These are phyloP conservation scores for Backusella morwellensis DNA, from an alignment of 192 early-diverging fungal species.

Conservation along the genomic window DNA sequence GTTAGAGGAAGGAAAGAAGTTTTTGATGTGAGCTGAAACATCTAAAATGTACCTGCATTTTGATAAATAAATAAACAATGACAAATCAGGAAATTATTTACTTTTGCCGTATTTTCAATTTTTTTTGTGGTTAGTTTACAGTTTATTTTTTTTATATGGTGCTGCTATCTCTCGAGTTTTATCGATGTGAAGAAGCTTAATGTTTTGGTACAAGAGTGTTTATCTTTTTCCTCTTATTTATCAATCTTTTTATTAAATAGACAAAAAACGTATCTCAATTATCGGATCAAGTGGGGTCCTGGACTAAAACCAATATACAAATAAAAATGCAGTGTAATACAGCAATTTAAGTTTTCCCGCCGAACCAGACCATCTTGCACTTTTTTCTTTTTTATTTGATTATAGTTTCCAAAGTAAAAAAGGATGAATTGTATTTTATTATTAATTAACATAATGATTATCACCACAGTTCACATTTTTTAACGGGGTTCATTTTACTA, in stretches of 20 bases:
- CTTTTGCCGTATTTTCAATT: not conserved
- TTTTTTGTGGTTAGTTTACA: not conserved
- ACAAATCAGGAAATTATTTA: not conserved
- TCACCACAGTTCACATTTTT: slow-evolving; percentile 52
- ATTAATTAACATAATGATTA: not conserved
- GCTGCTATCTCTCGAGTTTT: not conserved
- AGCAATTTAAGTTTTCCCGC: no score
- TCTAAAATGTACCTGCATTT: slow-evolving; percentile 8
- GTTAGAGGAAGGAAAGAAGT: slow-evolving; percentile 45
- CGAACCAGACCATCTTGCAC: not conserved
- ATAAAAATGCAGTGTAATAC: no score
- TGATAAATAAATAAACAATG: not conserved
- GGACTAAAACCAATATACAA: no score
- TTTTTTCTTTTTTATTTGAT: not conserved
- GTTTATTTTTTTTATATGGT: not conserved
- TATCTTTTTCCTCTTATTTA: no score
- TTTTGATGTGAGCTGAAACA: not conserved
- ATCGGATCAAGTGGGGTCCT: no score
- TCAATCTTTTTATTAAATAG: no score
- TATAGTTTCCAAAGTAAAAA: not conserved
- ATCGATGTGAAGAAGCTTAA: no score
- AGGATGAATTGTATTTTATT: not conserved
- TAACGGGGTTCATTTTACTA: slow-evolving; percentile 67
- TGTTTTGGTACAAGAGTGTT: no score
- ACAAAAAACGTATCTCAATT: no score